Conservation (phyloP, 2,329 filamentous ascomycete species). For the Aureobasidium namibiae region DNA sequence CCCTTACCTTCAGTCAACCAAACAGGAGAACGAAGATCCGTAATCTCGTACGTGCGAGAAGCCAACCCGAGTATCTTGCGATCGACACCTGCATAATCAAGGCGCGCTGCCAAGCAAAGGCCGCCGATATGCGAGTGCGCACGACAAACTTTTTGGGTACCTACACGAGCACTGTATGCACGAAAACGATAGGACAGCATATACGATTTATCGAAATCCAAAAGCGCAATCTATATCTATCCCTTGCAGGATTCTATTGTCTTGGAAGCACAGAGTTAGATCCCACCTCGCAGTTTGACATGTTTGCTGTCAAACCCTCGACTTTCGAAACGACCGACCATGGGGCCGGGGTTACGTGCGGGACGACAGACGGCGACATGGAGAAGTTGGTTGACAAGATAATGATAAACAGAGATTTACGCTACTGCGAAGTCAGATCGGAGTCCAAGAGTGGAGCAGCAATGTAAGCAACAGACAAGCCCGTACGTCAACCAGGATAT, state of each 20-base stretch:
- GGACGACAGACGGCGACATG: neutral
- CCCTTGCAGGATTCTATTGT: neutral
- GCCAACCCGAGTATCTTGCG: neutral
- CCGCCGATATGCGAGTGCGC: neutral
- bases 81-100: conserved; percentile 6
- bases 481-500: neutral
- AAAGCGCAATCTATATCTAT: neutral
- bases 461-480: neutral
- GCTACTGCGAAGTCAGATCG: neutral
- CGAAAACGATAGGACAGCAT: conserved; percentile 4
- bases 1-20: neutral
- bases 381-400: neutral
- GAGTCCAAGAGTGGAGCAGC: neutral
- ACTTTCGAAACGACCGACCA: neutral
- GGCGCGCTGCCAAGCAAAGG: neutral
- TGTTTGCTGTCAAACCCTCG: neutral
- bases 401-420: neutral
- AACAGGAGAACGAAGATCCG: neutral
- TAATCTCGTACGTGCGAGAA: neutral
- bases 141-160: neutral
- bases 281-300: neutral
- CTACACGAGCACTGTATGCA: neutral
- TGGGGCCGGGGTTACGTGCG: neutral
- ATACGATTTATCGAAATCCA: neutral
- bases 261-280: neutral